A percentile compares a stretch with the other conserved stretches of the same genome.
Evolutionary conservation across 345 rosid genomes (phyloP).

Genomic region (Syzygium aqueum): DNA sequence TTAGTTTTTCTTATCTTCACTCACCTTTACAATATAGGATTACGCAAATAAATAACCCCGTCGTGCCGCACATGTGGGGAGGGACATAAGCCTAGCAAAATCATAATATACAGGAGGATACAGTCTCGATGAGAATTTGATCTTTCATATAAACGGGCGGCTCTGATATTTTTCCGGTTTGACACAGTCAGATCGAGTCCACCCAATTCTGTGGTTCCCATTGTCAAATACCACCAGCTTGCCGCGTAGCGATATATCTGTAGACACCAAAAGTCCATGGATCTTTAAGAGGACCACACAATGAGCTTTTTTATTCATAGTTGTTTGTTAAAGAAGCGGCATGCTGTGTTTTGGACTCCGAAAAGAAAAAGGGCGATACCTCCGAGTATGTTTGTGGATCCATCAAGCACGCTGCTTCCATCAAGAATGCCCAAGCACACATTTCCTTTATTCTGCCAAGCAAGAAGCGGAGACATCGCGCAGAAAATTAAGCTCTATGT

Average conservation of each 20-base stretch:
- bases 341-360: background rate
- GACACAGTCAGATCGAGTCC: constrained; percentile 53
- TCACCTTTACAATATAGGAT: background rate
- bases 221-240: constrained; percentile 72
- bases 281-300: background rate
- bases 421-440: constrained; percentile 89
- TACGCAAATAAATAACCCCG: background rate
- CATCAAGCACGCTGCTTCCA: constrained; percentile 73
- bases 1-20: background rate
- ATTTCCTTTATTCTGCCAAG: constrained; percentile 59
- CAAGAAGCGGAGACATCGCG: background rate
- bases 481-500: background rate
- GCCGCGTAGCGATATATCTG: constrained; percentile 77
- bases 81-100: background rate
- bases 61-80: background rate
- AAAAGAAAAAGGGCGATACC: constrained; percentile 26
- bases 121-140: background rate
- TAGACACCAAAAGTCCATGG: background rate
- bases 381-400: constrained; percentile 76
- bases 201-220: constrained; percentile 62
- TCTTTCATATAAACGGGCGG: constrained; percentile 25
- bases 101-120: background rate
- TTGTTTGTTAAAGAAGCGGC: background rate
- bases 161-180: constrained; percentile 23
- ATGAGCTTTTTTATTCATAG: background rate